Conservation (phyloP, 768 basidiomycete species). For the Ramaria sp. region DNA sequence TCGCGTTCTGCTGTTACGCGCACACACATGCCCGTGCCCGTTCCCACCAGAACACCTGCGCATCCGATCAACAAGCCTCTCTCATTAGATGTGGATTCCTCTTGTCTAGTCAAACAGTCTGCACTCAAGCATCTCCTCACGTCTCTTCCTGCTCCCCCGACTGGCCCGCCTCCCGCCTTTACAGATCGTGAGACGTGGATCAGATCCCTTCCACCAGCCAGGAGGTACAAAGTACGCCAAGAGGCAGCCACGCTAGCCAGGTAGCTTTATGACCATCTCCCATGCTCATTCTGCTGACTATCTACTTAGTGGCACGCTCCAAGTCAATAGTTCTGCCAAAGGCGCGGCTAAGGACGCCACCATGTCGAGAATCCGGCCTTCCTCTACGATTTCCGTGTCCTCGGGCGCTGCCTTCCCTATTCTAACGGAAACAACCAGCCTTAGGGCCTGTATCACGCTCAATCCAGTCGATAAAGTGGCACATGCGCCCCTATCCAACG, state of each 20-base stretch:
- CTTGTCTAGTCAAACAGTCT: constrained; percentile 23
- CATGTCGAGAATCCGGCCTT: not conserved
- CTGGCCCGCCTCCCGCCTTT: constrained; percentile 53
- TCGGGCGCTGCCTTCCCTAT: not conserved
- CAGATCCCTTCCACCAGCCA: constrained; percentile 59
- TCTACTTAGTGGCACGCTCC: not conserved
- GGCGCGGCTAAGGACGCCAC: not conserved
- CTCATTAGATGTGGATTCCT: constrained; percentile 29
- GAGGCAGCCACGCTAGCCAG: not conserved
- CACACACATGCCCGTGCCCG: constrained; percentile 71
- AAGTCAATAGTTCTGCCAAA: not conserved
- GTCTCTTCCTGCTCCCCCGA: constrained; percentile 49
- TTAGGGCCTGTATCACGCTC: not conserved
- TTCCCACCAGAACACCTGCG: constrained; percentile 50
- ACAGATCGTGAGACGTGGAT: constrained; percentile 66
- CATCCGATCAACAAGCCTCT: constrained; percentile 58
- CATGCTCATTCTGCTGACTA: not conserved
- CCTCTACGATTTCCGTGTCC: not conserved
- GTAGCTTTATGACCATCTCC: not conserved
- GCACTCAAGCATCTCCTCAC: constrained; percentile 44
- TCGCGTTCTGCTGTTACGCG: not conserved
- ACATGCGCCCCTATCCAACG: constrained; percentile 8
- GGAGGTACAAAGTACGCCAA: constrained; percentile 49
- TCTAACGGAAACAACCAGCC: not conserved
- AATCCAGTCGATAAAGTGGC: constrained; percentile 3